These are phyloP conservation scores for Solanum neorickii DNA, from an alignment of 257 asterid genomes.

Conservation along the genomic window DNA sequence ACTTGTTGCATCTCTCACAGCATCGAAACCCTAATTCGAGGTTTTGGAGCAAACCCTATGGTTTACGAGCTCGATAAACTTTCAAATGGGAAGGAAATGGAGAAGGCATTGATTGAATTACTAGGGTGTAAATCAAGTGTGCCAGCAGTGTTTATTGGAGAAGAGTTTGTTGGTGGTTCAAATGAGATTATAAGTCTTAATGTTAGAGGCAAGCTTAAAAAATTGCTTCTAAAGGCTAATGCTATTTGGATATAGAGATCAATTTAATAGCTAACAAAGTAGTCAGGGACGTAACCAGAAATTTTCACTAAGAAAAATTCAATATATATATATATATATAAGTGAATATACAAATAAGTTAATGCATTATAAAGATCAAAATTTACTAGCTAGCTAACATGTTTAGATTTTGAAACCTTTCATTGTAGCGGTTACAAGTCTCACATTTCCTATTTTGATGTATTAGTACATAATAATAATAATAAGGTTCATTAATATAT, in stretches of 20 bases:
- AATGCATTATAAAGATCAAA: neutral
- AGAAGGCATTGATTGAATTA: neutral
- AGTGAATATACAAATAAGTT: neutral
- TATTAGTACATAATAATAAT: neutral
- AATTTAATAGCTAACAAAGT: neutral
- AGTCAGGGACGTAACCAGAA: neutral
- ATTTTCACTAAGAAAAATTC: neutral
- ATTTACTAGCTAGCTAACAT: neutral
- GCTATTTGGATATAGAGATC: neutral
- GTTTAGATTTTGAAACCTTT: neutral
- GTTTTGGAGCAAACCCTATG: neutral
- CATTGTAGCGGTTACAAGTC: neutral
- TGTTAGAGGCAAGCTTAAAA: neutral
- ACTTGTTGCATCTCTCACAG: neutral
- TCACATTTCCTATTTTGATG: neutral
- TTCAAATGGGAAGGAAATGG: neutral
- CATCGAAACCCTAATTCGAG: neutral
- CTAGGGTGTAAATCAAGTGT: neutral
- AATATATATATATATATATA: neutral
- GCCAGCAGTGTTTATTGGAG: neutral
- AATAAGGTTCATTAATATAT: neutral
- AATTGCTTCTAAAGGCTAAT: neutral
- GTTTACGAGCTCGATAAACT: neutral
- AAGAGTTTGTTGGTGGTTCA: neutral
- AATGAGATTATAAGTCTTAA: neutral